phyloP scores from a whole-genome alignment of 345 rosid genomes.

The Pseudoturritis turrita region DNA sequence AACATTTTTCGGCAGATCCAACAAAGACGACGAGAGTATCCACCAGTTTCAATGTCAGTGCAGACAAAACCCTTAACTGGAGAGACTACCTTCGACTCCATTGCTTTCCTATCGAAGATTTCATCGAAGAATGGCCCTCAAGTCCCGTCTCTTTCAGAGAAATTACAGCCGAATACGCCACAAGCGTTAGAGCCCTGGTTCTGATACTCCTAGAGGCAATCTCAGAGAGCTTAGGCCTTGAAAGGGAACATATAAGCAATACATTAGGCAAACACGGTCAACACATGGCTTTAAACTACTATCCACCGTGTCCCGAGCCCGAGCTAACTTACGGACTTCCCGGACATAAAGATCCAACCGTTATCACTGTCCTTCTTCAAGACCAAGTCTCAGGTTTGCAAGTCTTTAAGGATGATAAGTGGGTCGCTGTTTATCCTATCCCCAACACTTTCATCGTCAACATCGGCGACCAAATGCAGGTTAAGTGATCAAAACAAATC shows the following conservation, averaged over 20 bases:
- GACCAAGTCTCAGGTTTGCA: constrained; percentile 72
- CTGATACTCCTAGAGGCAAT: constrained; percentile 56
- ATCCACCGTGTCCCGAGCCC: constrained; percentile 77
- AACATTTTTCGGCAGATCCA: constrained; percentile 61
- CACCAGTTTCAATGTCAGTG: constrained; percentile 63
- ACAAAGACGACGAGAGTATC: constrained; percentile 53
- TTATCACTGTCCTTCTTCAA: constrained; percentile 68
- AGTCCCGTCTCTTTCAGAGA: constrained; percentile 64
- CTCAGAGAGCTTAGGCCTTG: constrained; percentile 72
- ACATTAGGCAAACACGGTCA: constrained; percentile 55
- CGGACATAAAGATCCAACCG: constrained; percentile 62
- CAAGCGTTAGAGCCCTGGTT: constrained; percentile 40
- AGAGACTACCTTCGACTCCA: constrained; percentile 77
- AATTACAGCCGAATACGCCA: constrained; percentile 54
- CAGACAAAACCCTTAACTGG: constrained; percentile 71
- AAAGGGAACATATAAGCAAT: constrained; percentile 39
- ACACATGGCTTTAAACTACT: constrained; percentile 82
- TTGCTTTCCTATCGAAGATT: constrained; percentile 65
- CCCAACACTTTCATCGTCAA: constrained; percentile 65
- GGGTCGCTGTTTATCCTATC: constrained; percentile 63
- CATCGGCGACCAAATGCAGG: constrained; percentile 77
- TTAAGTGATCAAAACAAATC: not conserved
- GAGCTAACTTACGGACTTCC: constrained; percentile 75
- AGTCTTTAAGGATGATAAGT: constrained; percentile 51
- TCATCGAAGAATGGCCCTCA: constrained; percentile 66